phyloP scores from a whole-genome alignment of 257 asterid genomes.

The Nicotiana paniculata region DNA sequence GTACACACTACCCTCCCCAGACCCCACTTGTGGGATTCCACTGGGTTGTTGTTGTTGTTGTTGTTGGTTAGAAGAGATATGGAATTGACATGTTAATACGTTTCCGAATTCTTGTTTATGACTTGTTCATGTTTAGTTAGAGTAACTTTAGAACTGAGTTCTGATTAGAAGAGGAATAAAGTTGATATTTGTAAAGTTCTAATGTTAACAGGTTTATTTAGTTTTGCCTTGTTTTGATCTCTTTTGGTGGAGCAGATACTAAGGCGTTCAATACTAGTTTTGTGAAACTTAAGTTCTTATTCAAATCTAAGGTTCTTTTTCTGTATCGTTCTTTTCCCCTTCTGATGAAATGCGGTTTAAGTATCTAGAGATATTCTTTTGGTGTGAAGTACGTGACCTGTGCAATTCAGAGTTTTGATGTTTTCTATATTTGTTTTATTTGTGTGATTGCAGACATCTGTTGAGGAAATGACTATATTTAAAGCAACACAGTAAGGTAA shows the following conservation, averaged over 20 bases:
- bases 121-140: background rate
- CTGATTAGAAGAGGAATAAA: background rate
- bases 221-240: background rate
- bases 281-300: background rate
- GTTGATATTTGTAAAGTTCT: background rate
- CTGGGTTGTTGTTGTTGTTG: no score
- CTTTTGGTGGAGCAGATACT: background rate
- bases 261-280: background rate
- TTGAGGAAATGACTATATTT: background rate
- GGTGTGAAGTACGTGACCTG: background rate
- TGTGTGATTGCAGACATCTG: background rate
- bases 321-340: background rate
- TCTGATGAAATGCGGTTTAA: background rate
- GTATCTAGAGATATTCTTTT: no score
- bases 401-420: background rate
- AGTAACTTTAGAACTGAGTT: background rate
- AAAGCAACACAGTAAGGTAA: background rate
- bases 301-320: background rate
- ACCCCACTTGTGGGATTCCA: no score
- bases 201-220: background rate
- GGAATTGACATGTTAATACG: background rate
- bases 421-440: background rate
- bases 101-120: background rate
- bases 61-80: background rate
- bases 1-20: no score